Conservation (phyloP, 2,329 filamentous ascomycete species). For the Colletotrichum chlorophyti region DNA sequence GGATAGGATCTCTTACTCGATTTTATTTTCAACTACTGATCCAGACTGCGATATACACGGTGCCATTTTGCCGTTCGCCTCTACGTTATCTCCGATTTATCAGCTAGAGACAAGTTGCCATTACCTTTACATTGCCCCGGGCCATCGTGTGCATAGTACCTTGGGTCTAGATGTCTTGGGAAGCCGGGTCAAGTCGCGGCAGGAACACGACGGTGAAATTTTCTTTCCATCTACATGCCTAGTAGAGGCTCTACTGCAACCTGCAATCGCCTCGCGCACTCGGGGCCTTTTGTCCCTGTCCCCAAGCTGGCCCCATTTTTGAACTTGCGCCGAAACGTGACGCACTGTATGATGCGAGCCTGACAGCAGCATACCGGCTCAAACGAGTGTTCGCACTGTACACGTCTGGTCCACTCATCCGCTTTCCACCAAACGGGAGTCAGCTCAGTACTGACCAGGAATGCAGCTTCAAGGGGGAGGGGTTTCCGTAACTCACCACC, state of each 20-base stretch:
- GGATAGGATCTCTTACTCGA: neutral
- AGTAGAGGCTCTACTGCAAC: no score
- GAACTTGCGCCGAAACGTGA: no score
- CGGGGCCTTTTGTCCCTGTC: neutral
- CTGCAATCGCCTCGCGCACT: no score
- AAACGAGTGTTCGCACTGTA: conserved; percentile 9
- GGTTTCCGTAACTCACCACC: neutral
- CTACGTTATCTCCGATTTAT: conserved; percentile 21
- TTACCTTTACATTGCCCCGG: neutral
- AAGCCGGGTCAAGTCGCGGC: neutral
- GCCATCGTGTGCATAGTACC: neutral
- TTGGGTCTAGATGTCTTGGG: neutral
- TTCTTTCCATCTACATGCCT: no score
- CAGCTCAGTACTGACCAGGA: neutral
- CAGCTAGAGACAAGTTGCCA: conserved; percentile 12
- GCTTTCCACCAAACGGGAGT: neutral
- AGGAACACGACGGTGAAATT: no score
- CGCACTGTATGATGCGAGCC: conserved; percentile 12
- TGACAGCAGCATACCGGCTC: neutral
- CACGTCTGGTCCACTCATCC: neutral
- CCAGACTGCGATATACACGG: no score
- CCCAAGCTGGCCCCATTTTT: neutral
- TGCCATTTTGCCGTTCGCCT: neutral
- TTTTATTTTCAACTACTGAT: neutral
- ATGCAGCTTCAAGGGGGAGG: conserved; percentile 7